Evolutionary conservation across 352 stramenopile genomes (phyloP), one percentile per base, ranked within the genome.

Genomic region (Phytophthora pistaciae): DNA sequence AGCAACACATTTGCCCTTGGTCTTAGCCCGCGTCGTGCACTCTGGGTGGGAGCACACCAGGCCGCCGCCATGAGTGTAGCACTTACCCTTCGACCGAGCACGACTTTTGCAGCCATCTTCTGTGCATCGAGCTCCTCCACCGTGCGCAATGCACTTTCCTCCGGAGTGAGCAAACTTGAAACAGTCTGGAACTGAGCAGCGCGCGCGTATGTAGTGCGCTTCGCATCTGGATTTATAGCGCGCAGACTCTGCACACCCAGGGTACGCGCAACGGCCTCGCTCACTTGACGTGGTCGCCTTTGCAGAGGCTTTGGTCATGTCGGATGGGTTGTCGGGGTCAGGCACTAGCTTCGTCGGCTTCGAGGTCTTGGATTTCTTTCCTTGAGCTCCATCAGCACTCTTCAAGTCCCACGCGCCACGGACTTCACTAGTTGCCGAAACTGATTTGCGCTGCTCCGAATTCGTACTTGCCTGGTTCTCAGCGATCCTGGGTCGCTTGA

Each of bases 161-260:
- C 61, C 38, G 13, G 61, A 36, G n/a, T 68, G 50, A 36, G 61
- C 61, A 55, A 63, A 68, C 52, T 63, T 68, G 3, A 27, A 55
- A 11, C 61, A 68, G 25, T 56, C 53, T 9, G 38, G 52, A 6
- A 63, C 2, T 5, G 40, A 68, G n/a, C 50, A 68, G 25, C 61
- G 61, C 36, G 25, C 9, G 1, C 61, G 61, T 18, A 5, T 6
- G 33, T 49, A 56, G n/a, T 63, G 61, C 50, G 61, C 9, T n/a
- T n/a, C 23, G 44, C 61, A 68, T 4, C 38, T 60, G 25, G 27
- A 68, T 29, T 27, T 61, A 38, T 55, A 56, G 7, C 9, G 18
- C 23, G 21, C 29, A 25, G 25, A 27, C n/a, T 55, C 25, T 10
- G 38, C 44, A 8, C 50, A 68, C 3, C 16, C 18, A n/a, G 38